A percentile compares a stretch with the other conserved stretches of the same genome.
Evolutionary conservation across 768 basidiomycete genomes (phyloP).

Genomic region (Naganishia friedmannii): DNA sequence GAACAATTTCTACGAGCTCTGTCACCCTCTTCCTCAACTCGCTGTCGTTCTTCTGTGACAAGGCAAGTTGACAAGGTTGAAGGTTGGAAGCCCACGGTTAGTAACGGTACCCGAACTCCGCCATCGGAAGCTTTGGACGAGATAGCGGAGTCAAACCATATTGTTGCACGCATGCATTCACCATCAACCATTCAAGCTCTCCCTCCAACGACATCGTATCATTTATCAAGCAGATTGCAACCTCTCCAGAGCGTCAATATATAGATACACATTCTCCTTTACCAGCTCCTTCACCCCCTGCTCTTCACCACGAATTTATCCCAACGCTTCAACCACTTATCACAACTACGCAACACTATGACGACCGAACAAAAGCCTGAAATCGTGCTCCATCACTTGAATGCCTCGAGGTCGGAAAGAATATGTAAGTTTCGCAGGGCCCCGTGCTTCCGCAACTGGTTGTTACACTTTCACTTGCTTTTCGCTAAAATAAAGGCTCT

Average conservation of each 20-base stretch:
- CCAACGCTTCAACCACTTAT: background rate
- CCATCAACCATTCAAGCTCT: no score
- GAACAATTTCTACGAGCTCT: no score
- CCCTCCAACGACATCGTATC: no score
- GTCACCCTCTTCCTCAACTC: no score
- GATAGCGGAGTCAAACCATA: background rate
- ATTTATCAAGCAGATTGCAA: no score
- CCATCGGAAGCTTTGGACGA: background rate
- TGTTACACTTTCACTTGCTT: background rate
- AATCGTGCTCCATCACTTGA: constrained; percentile 48
- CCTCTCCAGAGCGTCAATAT: no score
- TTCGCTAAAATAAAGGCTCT: no score
- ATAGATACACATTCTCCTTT: background rate
- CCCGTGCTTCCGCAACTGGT: background rate
- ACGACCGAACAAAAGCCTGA: constrained; percentile 30
- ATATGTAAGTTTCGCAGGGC: constrained; percentile 40
- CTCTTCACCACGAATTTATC: background rate
- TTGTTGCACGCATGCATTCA: no score
- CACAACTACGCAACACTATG: constrained; percentile 19
- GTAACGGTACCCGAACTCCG: constrained; percentile 1
- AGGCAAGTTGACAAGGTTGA: no score
- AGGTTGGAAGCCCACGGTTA: background rate
- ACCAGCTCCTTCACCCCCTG: background rate
- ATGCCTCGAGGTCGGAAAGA: constrained; percentile 43
- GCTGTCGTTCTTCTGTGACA: no score